These are phyloP conservation scores for Nicotiana undulata DNA, from an alignment of 257 asterid species.

Conservation along the genomic window DNA sequence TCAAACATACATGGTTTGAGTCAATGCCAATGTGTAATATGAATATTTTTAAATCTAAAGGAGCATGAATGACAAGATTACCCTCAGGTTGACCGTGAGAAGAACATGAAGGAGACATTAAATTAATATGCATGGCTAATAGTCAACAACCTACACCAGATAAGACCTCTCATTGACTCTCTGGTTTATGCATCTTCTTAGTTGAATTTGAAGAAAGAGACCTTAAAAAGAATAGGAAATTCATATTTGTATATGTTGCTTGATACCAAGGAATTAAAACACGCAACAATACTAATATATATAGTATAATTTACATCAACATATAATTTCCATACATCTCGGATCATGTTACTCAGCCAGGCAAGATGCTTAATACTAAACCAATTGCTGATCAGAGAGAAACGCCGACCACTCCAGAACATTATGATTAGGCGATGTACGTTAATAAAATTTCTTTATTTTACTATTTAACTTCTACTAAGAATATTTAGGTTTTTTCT, in stretches of 20 bases:
- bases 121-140: neutral
- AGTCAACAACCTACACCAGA: conserved; percentile 5
- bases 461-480: neutral
- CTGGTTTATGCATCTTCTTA: no score
- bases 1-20: no score
- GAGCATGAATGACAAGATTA: neutral
- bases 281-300: neutral
- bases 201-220: neutral
- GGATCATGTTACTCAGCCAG: conserved; percentile 3
- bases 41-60: no score
- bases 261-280: neutral
- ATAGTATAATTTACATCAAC: neutral
- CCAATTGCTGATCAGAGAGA: neutral
- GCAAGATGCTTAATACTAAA: neutral
- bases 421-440: neutral
- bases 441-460: neutral
- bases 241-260: neutral
- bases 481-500: neutral
- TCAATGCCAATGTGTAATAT: neutral
- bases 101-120: neutral
- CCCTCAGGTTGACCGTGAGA: neutral
- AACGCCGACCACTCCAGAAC: neutral
- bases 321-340: neutral
- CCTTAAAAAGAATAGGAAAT: no score
- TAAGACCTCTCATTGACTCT: neutral